Base-by-base conservation (phyloP, 2,329 filamentous ascomycete genomes). In the Chrysoporthe austroafricana region DNA sequence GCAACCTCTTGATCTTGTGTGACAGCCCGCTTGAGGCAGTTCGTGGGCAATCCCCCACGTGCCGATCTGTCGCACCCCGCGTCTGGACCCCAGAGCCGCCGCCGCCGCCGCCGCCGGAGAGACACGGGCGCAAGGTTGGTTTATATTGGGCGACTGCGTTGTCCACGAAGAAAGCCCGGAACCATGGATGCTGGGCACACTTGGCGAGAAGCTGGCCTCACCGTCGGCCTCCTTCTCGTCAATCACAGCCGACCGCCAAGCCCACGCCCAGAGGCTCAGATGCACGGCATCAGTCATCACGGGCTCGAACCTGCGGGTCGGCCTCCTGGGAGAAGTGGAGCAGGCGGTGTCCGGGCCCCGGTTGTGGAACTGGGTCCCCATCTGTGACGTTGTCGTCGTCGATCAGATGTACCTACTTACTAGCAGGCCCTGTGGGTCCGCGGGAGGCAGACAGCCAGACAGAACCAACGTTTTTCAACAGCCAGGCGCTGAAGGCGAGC, bases 311-410 rank as follows among this genome's bases (percentile, higher is more conserved):
- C 52, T 48, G 52, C 44, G 58, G 59, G 52, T 63, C 67, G 59
- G 63, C 44, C 52, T 59, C 50, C 43, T 39, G 34, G 48, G 18
- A 54, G 43, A 34, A 57, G 62, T 50, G 59, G 58, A 56, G 32
- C 16, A 44, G 34, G 63, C 66, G 59, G 63, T 60, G 67, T 60
- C 61, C 64, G 44, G 42, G 48, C 39, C 54, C 46, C 50, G 21
- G 60, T 18, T 43, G 46, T 67, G 64, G 64, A 50, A 48, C 34
- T 48, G 42, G n/a, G 36, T 48, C 32, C n/a, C 64, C 64, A 63
- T 62, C 46, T 36, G 68, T 69, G 68, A 69, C 68, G 68, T 61
- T 63, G 21, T 48, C 57, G 62, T 64, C 57, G 67, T 64, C 62
- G 62, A 69, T 69, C 68, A 42, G 42, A 16, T 26, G 26, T 26